These are phyloP conservation scores for Gymnopus androsaceus DNA, from an alignment of 1,284 basidiomycete genomes.

Conservation along the genomic window DNA sequence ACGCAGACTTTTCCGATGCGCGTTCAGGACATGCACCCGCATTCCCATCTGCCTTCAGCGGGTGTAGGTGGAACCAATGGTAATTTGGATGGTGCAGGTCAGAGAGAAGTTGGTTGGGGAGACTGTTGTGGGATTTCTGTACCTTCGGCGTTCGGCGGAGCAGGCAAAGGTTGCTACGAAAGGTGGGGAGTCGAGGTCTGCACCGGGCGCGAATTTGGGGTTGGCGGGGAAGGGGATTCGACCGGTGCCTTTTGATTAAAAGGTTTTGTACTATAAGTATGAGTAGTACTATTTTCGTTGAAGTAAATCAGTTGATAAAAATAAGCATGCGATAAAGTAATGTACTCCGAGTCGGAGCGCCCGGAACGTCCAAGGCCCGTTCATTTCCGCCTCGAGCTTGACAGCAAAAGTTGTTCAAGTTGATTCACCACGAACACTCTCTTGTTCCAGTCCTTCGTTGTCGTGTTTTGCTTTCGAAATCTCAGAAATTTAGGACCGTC, in stretches of 20 bases:
- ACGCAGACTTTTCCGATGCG: constrained; percentile 25
- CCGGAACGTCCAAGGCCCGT: no score
- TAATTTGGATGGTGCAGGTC: constrained; percentile 51
- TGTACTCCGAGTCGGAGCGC: no score
- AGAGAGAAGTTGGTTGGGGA: constrained; percentile 73
- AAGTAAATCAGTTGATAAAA: no score
- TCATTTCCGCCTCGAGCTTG: no score
- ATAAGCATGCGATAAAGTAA: no score
- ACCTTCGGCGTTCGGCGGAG: constrained; percentile 75
- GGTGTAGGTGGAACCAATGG: constrained; percentile 4
- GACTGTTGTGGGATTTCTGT: constrained; percentile 94
- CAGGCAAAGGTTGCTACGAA: constrained; percentile 20
- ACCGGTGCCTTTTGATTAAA: constrained; percentile 13
- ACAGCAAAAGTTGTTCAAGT: no score
- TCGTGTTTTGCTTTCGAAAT: no score
- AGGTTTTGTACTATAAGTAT: neutral
- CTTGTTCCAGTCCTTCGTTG: no score
- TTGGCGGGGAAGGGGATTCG: constrained; percentile 7
- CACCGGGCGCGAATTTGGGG: constrained; percentile 6
- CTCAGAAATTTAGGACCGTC: no score
- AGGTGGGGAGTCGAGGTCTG: neutral
- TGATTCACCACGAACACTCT: no score
- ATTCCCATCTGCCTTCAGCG: constrained; percentile 36
- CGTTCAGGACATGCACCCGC: constrained; percentile 45
- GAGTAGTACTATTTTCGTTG: no score